Evolutionary conservation across 495 filamentous ascomycete species (phyloP), one percentile per base, ranked within the genome.

Genomic region (Aspergillus hancockii): DNA sequence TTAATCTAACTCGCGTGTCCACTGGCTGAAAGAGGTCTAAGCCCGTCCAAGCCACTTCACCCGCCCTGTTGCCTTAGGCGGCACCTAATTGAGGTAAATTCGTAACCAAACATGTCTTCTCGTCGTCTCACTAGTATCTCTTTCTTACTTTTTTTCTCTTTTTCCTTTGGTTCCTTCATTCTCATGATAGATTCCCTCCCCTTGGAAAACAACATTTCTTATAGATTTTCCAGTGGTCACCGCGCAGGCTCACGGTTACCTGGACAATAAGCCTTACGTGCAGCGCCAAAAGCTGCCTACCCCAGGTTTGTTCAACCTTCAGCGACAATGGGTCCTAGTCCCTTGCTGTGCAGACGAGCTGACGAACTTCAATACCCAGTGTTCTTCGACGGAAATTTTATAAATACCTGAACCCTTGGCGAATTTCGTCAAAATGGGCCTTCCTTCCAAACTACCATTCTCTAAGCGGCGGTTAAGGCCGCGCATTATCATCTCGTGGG

Each of bases 401-500:
- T 23, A 5, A 47, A 23, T 47, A 23, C 19, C 12, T 23, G 4
- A 9, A n/a, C 19, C 13, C 21, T n/a, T 14, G 18, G 9, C 25
- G 21, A 46, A 6, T 25, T 21, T 43, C 28, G n/a, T 38, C 55
- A 40, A 46, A 19, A 77, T 77, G 75, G 72, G 73, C 60, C 54
- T 78, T 53, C 75, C 75, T 28, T 60, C 70, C 52, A 81, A 80
- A 58, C 64, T 82, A 57, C 79, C 78, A 16, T 83, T 84, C 65
- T 81, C 81, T 1, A 83, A 82, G 67, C 78, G 79, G 54, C 71
- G 70, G 41, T 67, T 84, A 31, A 71, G 74, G 47, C 76, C 76
- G 67, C 78, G 75, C 52, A 73, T 82, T 49, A 65, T 84, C n/a
- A 73, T 83, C 50, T 83, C 81, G 81, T 84, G 64, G 53, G 81